Percentiles rank a stretch among this genome's conserved stretches.
phyloP scores from a whole-genome alignment of 1,139 yeast genomes.

The Spathaspora sp. region DNA sequence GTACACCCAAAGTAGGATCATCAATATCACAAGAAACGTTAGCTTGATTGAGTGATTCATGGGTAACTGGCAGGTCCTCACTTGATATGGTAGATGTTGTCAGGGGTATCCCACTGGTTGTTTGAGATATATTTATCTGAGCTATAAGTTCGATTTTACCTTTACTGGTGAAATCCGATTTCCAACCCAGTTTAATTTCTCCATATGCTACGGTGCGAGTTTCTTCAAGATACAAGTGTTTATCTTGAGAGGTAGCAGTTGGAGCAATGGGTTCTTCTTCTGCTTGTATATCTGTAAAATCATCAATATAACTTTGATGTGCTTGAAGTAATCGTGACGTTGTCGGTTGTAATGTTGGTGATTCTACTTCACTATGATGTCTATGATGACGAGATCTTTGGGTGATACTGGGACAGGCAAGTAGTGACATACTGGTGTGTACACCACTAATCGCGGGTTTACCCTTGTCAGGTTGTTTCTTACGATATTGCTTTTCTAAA shows the following conservation, averaged over 20 bases:
- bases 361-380: neutral
- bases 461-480: constrained; percentile 26
- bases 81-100: constrained; percentile 30
- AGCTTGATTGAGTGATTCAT: constrained; percentile 43
- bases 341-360: neutral
- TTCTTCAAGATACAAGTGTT: constrained; percentile 64
- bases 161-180: constrained; percentile 74
- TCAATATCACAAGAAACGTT: constrained; percentile 77
- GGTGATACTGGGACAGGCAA: constrained; percentile 10
- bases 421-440: constrained; percentile 28
- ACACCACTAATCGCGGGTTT: constrained; percentile 19
- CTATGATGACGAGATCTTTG: constrained; percentile 6
- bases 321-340: constrained; percentile 27
- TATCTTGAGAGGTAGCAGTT: constrained; percentile 12
- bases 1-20: constrained; percentile 78
- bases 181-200: constrained; percentile 89
- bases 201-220: constrained; percentile 72
- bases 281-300: constrained; percentile 16
- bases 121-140: constrained; percentile 56
- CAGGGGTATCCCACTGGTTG: constrained; percentile 53
- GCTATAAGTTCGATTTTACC: constrained; percentile 80
- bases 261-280: constrained; percentile 2
- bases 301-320: constrained; percentile 29
- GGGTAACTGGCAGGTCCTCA: constrained; percentile 22
- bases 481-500: constrained; percentile 48